Conservation (phyloP, 2,329 filamentous ascomycete species). For the Zymoseptoria brevis region DNA sequence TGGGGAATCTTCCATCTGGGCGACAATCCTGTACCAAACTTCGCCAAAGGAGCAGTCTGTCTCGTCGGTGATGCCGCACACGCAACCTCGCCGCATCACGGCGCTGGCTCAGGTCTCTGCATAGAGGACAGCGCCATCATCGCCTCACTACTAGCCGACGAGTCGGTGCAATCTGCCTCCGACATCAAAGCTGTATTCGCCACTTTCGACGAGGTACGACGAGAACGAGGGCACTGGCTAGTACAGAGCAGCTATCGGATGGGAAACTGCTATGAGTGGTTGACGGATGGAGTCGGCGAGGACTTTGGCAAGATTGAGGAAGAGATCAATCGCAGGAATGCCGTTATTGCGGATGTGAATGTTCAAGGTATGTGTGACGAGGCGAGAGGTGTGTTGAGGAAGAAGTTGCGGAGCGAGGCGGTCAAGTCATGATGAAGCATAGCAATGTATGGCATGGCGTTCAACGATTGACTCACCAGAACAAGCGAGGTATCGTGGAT, state of each 20-base stretch:
- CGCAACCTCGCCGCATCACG: slow-evolving; percentile 37
- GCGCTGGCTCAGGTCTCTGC: slow-evolving; percentile 27
- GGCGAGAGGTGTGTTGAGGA: slow-evolving; percentile 11
- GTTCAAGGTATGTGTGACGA: slow-evolving; percentile 15
- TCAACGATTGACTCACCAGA: background rate
- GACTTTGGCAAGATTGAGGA: slow-evolving; percentile 17
- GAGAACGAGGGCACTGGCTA: slow-evolving; percentile 39
- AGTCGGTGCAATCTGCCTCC: slow-evolving; percentile 9
- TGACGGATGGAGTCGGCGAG: slow-evolving; percentile 16
- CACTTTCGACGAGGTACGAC: slow-evolving; percentile 33
- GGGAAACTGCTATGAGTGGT: slow-evolving; percentile 34
- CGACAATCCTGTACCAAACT: slow-evolving; percentile 30
- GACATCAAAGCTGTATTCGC: slow-evolving; percentile 31
- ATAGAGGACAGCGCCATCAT: slow-evolving; percentile 26
- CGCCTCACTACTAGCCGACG: slow-evolving; percentile 20
- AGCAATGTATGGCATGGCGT: background rate
- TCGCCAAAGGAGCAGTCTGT: slow-evolving; percentile 29
- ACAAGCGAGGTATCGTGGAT: background rate
- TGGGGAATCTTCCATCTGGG: slow-evolving; percentile 38
- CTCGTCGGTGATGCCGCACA: slow-evolving; percentile 37
- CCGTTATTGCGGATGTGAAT: slow-evolving; percentile 17
- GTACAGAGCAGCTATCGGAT: slow-evolving; percentile 34
- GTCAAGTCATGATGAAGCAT: background rate
- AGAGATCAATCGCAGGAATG: slow-evolving; percentile 18
- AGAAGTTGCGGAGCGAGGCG: slow-evolving; percentile 3